phyloP scores from a whole-genome alignment of 2,329 filamentous ascomycete genomes.

The Monosporascus sp. region DNA sequence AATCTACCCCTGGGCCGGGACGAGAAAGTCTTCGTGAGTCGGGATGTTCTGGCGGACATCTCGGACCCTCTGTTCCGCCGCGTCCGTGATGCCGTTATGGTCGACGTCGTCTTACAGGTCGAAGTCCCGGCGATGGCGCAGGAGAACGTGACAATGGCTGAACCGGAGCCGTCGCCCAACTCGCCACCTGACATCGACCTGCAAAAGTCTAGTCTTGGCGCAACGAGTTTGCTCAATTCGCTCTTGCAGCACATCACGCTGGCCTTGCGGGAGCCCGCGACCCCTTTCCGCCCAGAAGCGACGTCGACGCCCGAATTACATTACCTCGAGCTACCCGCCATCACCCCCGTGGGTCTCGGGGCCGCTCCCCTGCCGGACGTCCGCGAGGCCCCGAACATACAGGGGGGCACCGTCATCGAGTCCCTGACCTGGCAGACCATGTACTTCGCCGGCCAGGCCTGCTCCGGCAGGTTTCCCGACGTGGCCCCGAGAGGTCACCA shows the following conservation, averaged over 20 bases:
- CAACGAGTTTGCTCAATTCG: constrained; percentile 32
- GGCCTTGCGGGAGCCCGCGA: constrained; percentile 39
- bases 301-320: constrained; percentile 24
- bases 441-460: constrained; percentile 67
- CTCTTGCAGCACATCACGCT: constrained; percentile 44
- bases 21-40: constrained; percentile 77
- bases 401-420: constrained; percentile 27
- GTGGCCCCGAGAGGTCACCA: constrained; percentile 56
- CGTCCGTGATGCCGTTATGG: constrained; percentile 64
- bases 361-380: constrained; percentile 67
- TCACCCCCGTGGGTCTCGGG: constrained; percentile 50
- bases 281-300: constrained; percentile 33
- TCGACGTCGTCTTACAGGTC: constrained; percentile 68
- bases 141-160: constrained; percentile 22
- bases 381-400: constrained; percentile 47
- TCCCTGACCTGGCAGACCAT: constrained; percentile 64
- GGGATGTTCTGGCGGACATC: constrained; percentile 70
- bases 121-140: constrained; percentile 14
- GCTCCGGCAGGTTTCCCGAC: constrained; percentile 53
- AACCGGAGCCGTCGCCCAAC: constrained; percentile 23
- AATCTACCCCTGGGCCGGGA: constrained; percentile 79
- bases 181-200: constrained; percentile 16
- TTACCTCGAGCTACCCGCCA: constrained; percentile 48
- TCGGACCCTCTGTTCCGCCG: constrained; percentile 81
- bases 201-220: constrained; percentile 12